Conservation (phyloP, 805 yeast species). For the Zygotorulaspora danielsina region DNA sequence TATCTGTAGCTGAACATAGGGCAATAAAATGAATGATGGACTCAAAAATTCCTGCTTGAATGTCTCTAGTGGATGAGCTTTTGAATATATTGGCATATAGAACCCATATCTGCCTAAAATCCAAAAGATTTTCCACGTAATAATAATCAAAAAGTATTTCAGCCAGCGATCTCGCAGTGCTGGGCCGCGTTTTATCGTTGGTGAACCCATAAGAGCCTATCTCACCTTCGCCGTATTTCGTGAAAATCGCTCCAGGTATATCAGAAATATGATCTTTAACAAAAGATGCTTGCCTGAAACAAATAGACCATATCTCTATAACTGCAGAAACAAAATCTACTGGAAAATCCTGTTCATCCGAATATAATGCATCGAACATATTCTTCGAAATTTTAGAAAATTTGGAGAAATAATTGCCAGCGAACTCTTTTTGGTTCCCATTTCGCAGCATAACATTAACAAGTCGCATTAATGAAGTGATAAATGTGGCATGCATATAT, state of each 20-base stretch:
- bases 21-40: conserved; percentile 37
- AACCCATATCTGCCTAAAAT: conserved; percentile 21
- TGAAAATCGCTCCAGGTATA: conserved; percentile 15
- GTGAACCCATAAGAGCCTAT: conserved; percentile 31
- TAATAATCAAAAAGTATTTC: conserved; percentile 34
- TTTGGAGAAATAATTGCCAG: conserved; percentile 17
- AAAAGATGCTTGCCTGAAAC: conserved; percentile 22
- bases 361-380: conserved; percentile 20
- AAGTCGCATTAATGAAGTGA: conserved; percentile 26
- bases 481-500: conserved; percentile 30
- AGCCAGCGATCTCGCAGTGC: conserved; percentile 36
- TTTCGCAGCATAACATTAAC: conserved; percentile 24
- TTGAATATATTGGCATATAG: conserved; percentile 25
- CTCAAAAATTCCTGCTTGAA: conserved; percentile 36
- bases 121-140: conserved; percentile 15
- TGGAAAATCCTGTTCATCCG: conserved; percentile 26
- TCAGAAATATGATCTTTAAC: conserved; percentile 22
- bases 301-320: conserved; percentile 25
- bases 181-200: conserved; percentile 25
- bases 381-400: conserved; percentile 27
- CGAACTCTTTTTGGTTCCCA: conserved; percentile 9
- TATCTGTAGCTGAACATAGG: conserved; percentile 28
- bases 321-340: conserved; percentile 25
- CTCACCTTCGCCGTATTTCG: conserved; percentile 26
- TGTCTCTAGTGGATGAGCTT: conserved; percentile 22